phyloP scores from a whole-genome alignment of 306 rosid genomes.

The Senna siamea region DNA sequence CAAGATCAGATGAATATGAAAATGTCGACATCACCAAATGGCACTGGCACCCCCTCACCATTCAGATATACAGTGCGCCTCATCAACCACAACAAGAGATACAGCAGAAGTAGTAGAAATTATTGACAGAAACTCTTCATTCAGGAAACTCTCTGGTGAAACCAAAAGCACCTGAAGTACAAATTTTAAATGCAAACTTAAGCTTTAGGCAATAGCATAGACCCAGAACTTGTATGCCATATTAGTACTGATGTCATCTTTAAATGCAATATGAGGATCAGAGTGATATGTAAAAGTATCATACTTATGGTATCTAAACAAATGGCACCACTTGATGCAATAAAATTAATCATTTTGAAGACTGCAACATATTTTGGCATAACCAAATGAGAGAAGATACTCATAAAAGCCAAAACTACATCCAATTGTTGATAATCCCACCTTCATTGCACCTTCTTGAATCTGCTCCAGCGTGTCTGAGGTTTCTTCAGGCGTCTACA shows the following conservation, averaged over 20 bases:
- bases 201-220: conserved; percentile 13
- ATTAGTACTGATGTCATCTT: conserved; percentile 1
- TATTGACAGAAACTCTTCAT: conserved; percentile 70
- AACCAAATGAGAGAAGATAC: conserved; percentile 10
- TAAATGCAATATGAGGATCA: conserved; percentile 16
- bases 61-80: conserved; percentile 94
- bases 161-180: conserved; percentile 80
- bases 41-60: conserved; percentile 64
- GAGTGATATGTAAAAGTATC: conserved; percentile 12
- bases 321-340: conserved; percentile 16
- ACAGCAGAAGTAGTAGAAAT: conserved; percentile 55
- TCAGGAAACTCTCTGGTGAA: conserved; percentile 92
- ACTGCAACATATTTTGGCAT: conserved; percentile 15
- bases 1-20: conserved; percentile 24
- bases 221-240: not conserved
- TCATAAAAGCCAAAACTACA: conserved; percentile 17
- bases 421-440: conserved; percentile 32
- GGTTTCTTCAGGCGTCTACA: conserved; percentile 71
- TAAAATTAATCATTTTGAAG: conserved; percentile 26
- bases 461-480: conserved; percentile 67
- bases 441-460: conserved; percentile 75
- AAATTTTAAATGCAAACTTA: conserved; percentile 37
- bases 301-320: not conserved
- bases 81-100: conserved; percentile 90
- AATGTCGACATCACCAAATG: conserved; percentile 28